phyloP scores from a whole-genome alignment of 352 stramenopile genomes.

The Phytophthora hybrid region DNA sequence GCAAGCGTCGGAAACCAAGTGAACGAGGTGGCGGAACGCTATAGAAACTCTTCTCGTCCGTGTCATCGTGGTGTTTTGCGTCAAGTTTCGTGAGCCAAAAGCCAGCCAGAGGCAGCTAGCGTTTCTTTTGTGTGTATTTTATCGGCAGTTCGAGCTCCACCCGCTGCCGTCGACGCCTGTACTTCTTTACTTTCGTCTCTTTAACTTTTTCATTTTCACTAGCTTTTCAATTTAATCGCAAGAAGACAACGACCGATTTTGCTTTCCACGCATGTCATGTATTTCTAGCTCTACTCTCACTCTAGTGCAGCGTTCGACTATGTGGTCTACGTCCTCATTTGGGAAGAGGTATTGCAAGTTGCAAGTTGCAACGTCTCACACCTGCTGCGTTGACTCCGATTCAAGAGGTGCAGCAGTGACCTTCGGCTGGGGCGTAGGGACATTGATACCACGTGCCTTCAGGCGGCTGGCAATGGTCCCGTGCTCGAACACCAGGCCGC shows the following conservation, averaged over 20 bases:
- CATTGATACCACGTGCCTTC: constrained; percentile 24
- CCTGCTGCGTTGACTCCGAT: background rate
- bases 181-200: constrained; percentile 38
- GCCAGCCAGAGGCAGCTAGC: constrained; percentile 42
- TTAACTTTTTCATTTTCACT: constrained; percentile 15
- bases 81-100: constrained; percentile 44
- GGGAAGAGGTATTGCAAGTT: background rate
- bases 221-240: constrained; percentile 36
- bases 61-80: constrained; percentile 46
- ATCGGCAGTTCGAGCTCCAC: constrained; percentile 34
- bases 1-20: constrained; percentile 23
- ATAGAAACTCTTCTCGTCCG: constrained; percentile 44
- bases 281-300: constrained; percentile 16
- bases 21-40: constrained; percentile 35
- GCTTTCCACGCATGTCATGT: constrained; percentile 17
- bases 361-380: constrained; percentile 5
- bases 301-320: background rate
- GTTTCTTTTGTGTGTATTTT: constrained; percentile 53
- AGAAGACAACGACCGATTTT: constrained; percentile 43
- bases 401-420: constrained; percentile 12
- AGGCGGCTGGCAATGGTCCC: constrained; percentile 48
- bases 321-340: background rate
- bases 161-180: constrained; percentile 38
- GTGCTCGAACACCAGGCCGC: constrained; percentile 58
- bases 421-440: constrained; percentile 14